Percentiles rank a stretch among this genome's conserved stretches.
These are phyloP conservation scores for Biscogniauxia mediterranea DNA, from an alignment of 2,329 filamentous ascomycete genomes.

Conservation along the genomic window DNA sequence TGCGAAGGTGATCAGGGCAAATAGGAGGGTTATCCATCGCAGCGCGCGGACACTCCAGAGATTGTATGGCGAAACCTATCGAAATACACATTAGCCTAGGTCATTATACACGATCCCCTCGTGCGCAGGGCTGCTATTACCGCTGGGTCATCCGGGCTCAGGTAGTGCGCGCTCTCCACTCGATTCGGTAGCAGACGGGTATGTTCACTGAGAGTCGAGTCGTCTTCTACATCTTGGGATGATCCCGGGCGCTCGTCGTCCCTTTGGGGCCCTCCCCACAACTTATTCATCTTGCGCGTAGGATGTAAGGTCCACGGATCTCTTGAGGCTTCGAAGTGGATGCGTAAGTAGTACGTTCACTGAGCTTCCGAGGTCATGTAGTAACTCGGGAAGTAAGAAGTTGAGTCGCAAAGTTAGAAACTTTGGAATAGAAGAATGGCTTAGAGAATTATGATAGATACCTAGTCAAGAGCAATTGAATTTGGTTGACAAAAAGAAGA, in stretches of 20 bases:
- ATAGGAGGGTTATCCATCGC: slow-evolving; percentile 73
- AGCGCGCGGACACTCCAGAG: slow-evolving; percentile 84
- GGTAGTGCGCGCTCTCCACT: slow-evolving; percentile 56
- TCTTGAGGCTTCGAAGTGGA: neutral
- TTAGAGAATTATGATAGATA: too few species aligned
- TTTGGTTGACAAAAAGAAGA: neutral
- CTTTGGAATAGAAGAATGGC: too few species aligned
- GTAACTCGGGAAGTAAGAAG: neutral
- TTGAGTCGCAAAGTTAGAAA: neutral
- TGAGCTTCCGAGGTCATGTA: too few species aligned
- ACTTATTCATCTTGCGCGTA: slow-evolving; percentile 26
- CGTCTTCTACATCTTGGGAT: slow-evolving; percentile 24
- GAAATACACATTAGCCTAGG: slow-evolving; percentile 13
- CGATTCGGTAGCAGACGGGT: slow-evolving; percentile 69
- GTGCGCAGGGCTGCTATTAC: slow-evolving; percentile 42
- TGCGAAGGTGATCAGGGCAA: slow-evolving; percentile 73
- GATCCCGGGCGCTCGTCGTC: slow-evolving; percentile 17
- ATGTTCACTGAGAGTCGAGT: slow-evolving; percentile 45
- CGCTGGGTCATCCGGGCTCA: slow-evolving; percentile 78
- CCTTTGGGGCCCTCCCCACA: slow-evolving; percentile 28
- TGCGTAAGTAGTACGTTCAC: too few species aligned
- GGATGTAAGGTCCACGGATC: neutral
- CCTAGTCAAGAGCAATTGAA: neutral
- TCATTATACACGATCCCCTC: neutral
- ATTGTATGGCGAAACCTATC: slow-evolving; percentile 69